Evolutionary conservation across 202 grass and related monocot species (phyloP), one percentile per base, ranked within the genome.

Genomic region (Tripidium arundinaceum): DNA sequence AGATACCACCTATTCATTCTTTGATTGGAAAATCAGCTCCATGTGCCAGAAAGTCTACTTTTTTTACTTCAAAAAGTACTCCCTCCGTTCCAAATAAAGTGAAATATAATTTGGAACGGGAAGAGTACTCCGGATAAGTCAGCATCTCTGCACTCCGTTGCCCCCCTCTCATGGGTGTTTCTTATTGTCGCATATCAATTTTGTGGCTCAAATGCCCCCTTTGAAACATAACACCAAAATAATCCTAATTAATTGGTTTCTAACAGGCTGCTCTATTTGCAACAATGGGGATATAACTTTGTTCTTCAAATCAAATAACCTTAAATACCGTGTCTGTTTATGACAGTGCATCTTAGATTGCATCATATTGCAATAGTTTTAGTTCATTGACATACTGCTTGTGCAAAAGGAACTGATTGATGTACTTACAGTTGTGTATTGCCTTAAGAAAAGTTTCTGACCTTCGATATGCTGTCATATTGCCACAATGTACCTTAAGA

Each of bases 1-100:
- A 50, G 80, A 29, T 41, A 14, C 68, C 1, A 71, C 42, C 39
- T 83, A 12, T 74, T 74, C 52, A 62, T 86, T 77, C 55, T 25
- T 86, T 71, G 6, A 68, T 76, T 77, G 47, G 26, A 29, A 40
- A 75, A 38, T 27, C 24, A 27, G 58, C 6, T 7, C 13, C 64
- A 82, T 65, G 52, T 65, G 52, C 68, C 27, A 62, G 22, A 75
- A 37, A 75, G 36, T n/a, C 21, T 24, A 24, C 52, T 57, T 55
- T 55, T 55, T 0, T 36, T 8, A 24, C 8, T 57, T 57, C 3
- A 57, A 24, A 55, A 24, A 24, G n/a, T 9, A 21, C 18, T 21
- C 49, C n/a, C 50, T 55, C 50, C 3, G 50, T 55, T 55, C 49
- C 6, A 54, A 54, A 54, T 9, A 54, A 21, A 54, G 49, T 54